A percentile compares a stretch with the other conserved stretches of the same genome.
phyloP scores from a whole-genome alignment of 2,329 filamentous ascomycete species.

The Elsinoe perseae region DNA sequence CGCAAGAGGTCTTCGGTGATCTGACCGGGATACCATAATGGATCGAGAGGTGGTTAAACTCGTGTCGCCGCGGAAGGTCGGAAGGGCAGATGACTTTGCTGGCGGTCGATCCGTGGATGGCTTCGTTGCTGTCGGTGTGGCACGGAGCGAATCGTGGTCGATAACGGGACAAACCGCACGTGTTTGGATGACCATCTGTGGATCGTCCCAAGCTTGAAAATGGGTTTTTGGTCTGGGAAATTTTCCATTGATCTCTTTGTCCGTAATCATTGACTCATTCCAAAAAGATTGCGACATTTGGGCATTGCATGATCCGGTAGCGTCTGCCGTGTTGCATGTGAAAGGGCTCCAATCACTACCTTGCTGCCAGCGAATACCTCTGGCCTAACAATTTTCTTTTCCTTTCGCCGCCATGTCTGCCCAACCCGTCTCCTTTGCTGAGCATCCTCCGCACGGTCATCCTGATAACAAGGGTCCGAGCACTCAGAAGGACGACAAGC shows the following conservation, averaged over 20 bases:
- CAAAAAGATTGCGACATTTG: conserved; percentile 10
- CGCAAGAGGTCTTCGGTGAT: neutral
- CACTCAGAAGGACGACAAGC: conserved; percentile 24
- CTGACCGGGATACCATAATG: neutral
- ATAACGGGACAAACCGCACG: neutral
- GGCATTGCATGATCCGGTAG: neutral
- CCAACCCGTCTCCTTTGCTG: conserved; percentile 22
- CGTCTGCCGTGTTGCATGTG: conserved; percentile 12
- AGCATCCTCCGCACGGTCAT: conserved; percentile 26
- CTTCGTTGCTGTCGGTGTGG: neutral
- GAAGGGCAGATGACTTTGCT: conserved; percentile 6
- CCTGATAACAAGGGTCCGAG: conserved; percentile 24
- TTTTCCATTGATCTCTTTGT: conserved; percentile 5
- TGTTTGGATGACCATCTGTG: conserved; percentile 4
- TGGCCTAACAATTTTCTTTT: neutral
- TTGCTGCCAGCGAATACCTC: conserved; percentile 9
- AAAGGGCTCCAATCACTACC: conserved; percentile 14
- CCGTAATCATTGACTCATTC: conserved; percentile 13
- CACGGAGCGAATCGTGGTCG: conserved; percentile 5
- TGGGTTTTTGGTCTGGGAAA: neutral
- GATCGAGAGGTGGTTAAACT: neutral
- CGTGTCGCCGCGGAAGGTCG: neutral
- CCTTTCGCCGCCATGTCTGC: conserved; percentile 24
- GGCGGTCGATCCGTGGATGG: neutral
- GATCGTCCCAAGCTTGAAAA: conserved; percentile 1